A percentile compares a stretch with the other conserved stretches of the same genome.
Evolutionary conservation across 2,329 filamentous ascomycete genomes (phyloP).

Genomic region (Sporothrix pallida): DNA sequence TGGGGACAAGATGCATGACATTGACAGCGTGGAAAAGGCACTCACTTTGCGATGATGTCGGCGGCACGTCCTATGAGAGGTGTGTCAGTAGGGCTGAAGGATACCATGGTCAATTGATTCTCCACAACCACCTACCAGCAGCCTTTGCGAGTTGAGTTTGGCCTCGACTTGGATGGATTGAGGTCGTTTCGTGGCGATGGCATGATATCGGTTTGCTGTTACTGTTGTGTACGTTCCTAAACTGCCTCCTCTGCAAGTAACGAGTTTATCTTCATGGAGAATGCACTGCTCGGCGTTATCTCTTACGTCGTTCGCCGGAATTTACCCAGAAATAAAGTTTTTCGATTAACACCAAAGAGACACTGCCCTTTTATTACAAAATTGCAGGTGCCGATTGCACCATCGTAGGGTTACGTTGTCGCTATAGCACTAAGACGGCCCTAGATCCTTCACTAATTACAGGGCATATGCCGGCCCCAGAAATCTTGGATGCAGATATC

Average conservation of each 20-base stretch:
- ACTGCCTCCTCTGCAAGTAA: neutral
- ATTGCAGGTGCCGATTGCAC: conserved; percentile 8
- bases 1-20: neutral
- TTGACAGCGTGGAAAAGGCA: neutral
- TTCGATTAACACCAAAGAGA: no score
- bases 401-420: neutral
- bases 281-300: neutral
- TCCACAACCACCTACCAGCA: neutral
- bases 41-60: conserved; percentile 9
- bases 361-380: neutral
- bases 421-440: neutral
- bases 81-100: neutral
- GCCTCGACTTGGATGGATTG: neutral
- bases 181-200: neutral
- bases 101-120: neutral
- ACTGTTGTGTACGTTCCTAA: neutral
- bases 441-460: neutral
- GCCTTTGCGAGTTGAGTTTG: neutral
- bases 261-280: no score
- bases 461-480: neutral
- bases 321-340: no score
- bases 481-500: no score
- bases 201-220: neutral
- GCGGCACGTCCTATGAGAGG: neutral
- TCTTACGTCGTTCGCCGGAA: no score